Conservation (phyloP, 106 monocot species). For the Apostasia ramifera region DNA sequence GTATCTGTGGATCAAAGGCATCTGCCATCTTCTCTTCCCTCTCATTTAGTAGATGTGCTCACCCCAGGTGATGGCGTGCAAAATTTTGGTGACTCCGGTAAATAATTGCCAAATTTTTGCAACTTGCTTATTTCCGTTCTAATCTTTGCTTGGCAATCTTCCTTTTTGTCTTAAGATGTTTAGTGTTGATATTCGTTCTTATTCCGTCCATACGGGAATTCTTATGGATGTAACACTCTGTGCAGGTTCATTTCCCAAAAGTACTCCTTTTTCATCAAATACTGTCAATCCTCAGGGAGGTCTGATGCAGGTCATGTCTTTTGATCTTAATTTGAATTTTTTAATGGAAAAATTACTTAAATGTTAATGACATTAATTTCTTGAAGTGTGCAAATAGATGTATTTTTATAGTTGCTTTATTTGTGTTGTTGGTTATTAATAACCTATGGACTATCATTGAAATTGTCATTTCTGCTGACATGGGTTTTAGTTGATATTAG, state of each 20-base stretch:
- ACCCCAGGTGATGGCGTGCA: constrained; percentile 47
- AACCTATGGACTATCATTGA: too few species aligned
- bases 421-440: too few species aligned
- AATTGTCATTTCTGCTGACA: too few species aligned
- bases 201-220: neutral
- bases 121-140: neutral
- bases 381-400: neutral
- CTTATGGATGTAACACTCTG: neutral
- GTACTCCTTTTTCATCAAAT: constrained; percentile 41
- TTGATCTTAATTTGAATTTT: too few species aligned
- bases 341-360: neutral
- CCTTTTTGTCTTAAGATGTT: too few species aligned
- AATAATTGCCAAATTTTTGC: constrained; percentile 1
- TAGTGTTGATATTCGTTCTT: too few species aligned
- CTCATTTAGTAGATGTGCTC: constrained; percentile 79
- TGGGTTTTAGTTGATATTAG: too few species aligned
- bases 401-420: neutral
- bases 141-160: neutral
- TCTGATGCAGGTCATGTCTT: constrained; percentile 56
- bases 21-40: constrained; percentile 66
- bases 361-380: neutral
- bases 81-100: constrained; percentile 59
- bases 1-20: constrained; percentile 74
- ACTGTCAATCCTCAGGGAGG: constrained; percentile 38
- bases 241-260: constrained; percentile 60